Conservation (phyloP, 2,329 filamentous ascomycete genomes). For the Talaromyces verruculosus region DNA sequence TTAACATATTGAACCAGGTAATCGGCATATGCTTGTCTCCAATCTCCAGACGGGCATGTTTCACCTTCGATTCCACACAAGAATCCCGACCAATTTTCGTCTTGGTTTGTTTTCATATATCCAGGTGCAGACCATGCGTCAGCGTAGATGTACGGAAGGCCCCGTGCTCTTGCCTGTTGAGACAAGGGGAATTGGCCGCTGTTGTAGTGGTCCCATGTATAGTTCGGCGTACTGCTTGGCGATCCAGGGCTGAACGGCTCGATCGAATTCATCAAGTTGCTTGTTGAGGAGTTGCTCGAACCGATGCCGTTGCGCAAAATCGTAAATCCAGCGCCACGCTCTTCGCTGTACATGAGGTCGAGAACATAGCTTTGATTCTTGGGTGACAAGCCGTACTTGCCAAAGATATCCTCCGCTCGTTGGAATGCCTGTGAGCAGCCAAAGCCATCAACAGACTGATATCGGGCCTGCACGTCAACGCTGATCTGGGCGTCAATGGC, state of each 20-base stretch:
- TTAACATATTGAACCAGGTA: slow-evolving; percentile 51
- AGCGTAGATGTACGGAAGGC: slow-evolving; percentile 49
- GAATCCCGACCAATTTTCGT: slow-evolving; percentile 47
- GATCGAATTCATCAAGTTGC: slow-evolving; percentile 36
- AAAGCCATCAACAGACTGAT: slow-evolving; percentile 49
- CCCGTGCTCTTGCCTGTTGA: slow-evolving; percentile 49
- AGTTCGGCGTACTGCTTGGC: slow-evolving; percentile 43
- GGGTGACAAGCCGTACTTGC: slow-evolving; percentile 20
- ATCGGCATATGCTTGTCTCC: slow-evolving; percentile 52
- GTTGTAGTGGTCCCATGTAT: slow-evolving; percentile 51
- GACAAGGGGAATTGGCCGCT: slow-evolving; percentile 54
- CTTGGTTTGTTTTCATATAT: slow-evolving; percentile 54
- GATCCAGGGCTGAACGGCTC: slow-evolving; percentile 48
- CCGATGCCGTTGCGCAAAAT: slow-evolving; percentile 55
- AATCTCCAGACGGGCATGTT: slow-evolving; percentile 46
- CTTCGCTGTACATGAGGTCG: slow-evolving; percentile 49
- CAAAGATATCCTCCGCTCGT: slow-evolving; percentile 44
- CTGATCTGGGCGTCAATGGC: slow-evolving; percentile 21
- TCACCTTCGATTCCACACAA: slow-evolving; percentile 48
- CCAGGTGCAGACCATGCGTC: slow-evolving; percentile 54
- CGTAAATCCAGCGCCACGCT: slow-evolving; percentile 50
- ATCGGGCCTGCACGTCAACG: slow-evolving; percentile 26
- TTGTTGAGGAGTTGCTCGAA: slow-evolving; percentile 29
- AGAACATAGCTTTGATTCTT: slow-evolving; percentile 39
- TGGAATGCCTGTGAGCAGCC: slow-evolving; percentile 53